These are phyloP conservation scores for Kickxella alabastrina DNA, from an alignment of 192 early-diverging fungal genomes.

Conservation along the genomic window DNA sequence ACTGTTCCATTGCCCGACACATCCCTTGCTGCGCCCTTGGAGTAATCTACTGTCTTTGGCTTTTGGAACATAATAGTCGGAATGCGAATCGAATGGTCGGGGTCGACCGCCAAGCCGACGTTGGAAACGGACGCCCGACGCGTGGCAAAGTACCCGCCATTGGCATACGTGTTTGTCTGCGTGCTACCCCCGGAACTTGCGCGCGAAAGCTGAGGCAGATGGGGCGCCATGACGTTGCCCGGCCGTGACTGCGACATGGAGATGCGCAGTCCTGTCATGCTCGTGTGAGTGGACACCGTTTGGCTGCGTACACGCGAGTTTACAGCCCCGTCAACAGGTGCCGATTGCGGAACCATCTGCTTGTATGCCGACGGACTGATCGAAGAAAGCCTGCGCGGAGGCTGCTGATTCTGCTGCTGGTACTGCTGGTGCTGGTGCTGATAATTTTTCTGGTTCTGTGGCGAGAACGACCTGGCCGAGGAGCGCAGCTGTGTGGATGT, in stretches of 20 bases:
- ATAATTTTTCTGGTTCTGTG: slow-evolving; percentile 6
- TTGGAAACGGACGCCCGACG: slow-evolving; percentile 43
- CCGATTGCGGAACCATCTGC: not conserved
- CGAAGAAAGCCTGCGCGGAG: slow-evolving; percentile 9
- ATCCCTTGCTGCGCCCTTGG: not conserved
- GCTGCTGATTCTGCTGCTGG: slow-evolving; percentile 2
- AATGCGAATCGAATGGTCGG: slow-evolving; percentile 46
- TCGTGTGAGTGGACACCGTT: slow-evolving; percentile 21
- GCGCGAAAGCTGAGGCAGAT: slow-evolving; percentile 15
- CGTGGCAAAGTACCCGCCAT: slow-evolving; percentile 44
- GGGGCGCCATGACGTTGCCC: slow-evolving; percentile 34
- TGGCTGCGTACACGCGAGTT: slow-evolving; percentile 33
- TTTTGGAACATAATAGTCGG: slow-evolving; percentile 48
- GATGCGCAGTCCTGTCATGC: slow-evolving; percentile 30
- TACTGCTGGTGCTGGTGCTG: not conserved
- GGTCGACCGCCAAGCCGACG: slow-evolving; percentile 42
- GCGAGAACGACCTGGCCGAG: slow-evolving; percentile 8
- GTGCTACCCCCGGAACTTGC: not conserved
- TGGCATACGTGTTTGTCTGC: slow-evolving; percentile 23
- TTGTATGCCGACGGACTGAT: slow-evolving; percentile 5
- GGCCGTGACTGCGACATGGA: slow-evolving; percentile 33
- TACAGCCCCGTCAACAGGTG: not conserved
- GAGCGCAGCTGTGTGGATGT: slow-evolving; percentile 28
- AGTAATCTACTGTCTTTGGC: slow-evolving; percentile 1
- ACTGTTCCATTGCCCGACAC: not conserved